Conservation (phyloP, 2,329 filamentous ascomycete species). For the Pseudogymnoascus sp. region DNA sequence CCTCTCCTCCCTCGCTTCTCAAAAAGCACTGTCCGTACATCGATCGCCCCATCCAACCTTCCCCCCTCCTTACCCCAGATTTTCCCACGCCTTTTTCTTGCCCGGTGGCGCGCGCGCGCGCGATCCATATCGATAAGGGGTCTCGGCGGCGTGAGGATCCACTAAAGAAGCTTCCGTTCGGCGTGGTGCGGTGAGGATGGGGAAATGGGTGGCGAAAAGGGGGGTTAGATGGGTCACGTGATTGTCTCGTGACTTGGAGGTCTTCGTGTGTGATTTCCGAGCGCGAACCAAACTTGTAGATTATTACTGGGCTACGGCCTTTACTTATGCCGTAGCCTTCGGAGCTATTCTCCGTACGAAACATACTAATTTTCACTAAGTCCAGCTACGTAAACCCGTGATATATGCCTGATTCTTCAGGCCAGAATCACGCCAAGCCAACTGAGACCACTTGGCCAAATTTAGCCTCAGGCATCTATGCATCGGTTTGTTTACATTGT, state of each 20-base stretch:
- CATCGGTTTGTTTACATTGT: conserved; percentile 1
- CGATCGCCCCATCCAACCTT: not conserved
- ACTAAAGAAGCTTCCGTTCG: conserved; percentile 1
- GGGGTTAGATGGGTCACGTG: not conserved
- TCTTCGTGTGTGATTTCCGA: too few species aligned
- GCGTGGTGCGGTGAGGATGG: not conserved
- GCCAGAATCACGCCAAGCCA: too few species aligned
- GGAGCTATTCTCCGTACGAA: too few species aligned
- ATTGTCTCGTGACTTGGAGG: not conserved
- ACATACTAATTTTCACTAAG: too few species aligned
- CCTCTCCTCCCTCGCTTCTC: not conserved
- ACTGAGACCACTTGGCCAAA: not conserved
- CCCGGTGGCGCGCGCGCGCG: not conserved
- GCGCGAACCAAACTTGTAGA: too few species aligned
- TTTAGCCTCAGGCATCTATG: not conserved
- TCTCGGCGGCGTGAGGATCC: conserved; percentile 1
- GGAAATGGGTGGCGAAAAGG: not conserved
- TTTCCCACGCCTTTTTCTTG: not conserved
- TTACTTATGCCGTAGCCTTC: too few species aligned
- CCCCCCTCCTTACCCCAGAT: not conserved
- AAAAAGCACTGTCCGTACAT: not conserved
- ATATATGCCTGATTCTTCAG: too few species aligned
- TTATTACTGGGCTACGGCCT: too few species aligned
- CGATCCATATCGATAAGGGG: not conserved
- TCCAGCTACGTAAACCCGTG: too few species aligned